phyloP scores from a whole-genome alignment of 2,329 filamentous ascomycete genomes.

The Domatiomyces globalis region DNA sequence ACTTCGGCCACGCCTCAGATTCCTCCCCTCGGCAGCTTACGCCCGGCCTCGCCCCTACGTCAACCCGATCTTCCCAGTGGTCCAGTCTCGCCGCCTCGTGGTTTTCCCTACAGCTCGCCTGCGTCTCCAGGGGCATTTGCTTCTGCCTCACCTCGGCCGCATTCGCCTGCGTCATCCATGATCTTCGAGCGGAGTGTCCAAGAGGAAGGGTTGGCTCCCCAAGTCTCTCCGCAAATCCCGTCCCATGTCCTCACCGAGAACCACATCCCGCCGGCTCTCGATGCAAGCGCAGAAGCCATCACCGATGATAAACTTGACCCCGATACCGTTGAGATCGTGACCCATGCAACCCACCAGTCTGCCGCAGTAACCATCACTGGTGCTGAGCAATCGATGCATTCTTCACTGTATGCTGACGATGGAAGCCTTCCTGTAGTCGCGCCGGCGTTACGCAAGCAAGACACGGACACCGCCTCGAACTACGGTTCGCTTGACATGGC shows the following conservation, averaged over 20 bases:
- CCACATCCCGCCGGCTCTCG: conserved; percentile 78
- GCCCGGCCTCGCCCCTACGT: conserved; percentile 20
- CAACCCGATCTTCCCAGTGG: conserved; percentile 29
- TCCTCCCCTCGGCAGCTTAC: conserved; percentile 16
- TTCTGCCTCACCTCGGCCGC: conserved; percentile 57
- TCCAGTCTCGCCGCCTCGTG: conserved; percentile 28
- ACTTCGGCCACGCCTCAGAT: conserved; percentile 14
- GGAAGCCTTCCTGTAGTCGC: conserved; percentile 21
- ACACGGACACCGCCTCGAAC: conserved; percentile 50
- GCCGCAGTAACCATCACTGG: conserved; percentile 55
- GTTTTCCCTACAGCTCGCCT: conserved; percentile 30
- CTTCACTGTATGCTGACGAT: conserved; percentile 38
- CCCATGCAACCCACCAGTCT: conserved; percentile 68
- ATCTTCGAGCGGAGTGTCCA: conserved; percentile 96
- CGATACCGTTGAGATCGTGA: conserved; percentile 85
- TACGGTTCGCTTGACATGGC: conserved; percentile 64
- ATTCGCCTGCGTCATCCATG: conserved; percentile 59
- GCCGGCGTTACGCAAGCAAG: conserved; percentile 25
- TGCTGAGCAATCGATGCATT: conserved; percentile 24
- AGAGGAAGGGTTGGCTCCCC: conserved; percentile 52
- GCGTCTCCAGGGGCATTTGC: conserved; percentile 52
- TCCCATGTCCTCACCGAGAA: conserved; percentile 90
- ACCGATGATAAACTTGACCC: conserved; percentile 74
- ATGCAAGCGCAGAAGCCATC: conserved; percentile 82
- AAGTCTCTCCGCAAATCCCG: conserved; percentile 73